Conservation (phyloP, 768 basidiomycete species). For the Termitomyces sp. region DNA sequence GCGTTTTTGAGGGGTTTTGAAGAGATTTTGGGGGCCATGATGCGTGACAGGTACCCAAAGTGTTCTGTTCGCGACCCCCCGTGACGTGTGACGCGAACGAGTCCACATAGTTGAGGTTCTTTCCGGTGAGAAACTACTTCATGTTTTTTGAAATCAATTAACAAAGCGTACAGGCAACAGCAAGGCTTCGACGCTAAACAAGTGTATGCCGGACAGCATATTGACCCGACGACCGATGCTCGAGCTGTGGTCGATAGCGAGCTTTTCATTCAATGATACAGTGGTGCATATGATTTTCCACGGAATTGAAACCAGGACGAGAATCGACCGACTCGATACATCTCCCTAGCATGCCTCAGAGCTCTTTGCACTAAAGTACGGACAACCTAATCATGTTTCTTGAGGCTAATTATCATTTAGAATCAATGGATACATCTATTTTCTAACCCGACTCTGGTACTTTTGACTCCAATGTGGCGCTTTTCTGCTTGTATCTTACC, state of each 20-base stretch:
- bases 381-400: background rate
- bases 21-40: too few species aligned
- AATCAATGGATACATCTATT: constrained; percentile 41
- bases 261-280: constrained; percentile 51
- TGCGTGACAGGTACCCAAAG: too few species aligned
- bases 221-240: constrained; percentile 45
- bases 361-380: constrained; percentile 43
- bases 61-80: too few species aligned
- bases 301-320: background rate
- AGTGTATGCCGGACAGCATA: constrained; percentile 53
- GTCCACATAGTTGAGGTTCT: background rate
- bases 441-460: constrained; percentile 47
- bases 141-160: background rate
- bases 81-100: too few species aligned
- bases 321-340: background rate
- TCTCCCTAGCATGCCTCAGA: constrained; percentile 45
- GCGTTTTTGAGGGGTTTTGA: too few species aligned
- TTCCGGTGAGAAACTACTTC: background rate
- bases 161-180: background rate
- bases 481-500: background rate
- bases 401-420: background rate
- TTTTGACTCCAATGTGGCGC: constrained; percentile 11
- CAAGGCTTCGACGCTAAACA: constrained; percentile 51
- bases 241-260: constrained; percentile 55
- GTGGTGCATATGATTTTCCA: constrained; percentile 22